These are phyloP conservation scores for Boletus holoroseus DNA, from an alignment of 1,284 basidiomycete species.

Conservation along the genomic window DNA sequence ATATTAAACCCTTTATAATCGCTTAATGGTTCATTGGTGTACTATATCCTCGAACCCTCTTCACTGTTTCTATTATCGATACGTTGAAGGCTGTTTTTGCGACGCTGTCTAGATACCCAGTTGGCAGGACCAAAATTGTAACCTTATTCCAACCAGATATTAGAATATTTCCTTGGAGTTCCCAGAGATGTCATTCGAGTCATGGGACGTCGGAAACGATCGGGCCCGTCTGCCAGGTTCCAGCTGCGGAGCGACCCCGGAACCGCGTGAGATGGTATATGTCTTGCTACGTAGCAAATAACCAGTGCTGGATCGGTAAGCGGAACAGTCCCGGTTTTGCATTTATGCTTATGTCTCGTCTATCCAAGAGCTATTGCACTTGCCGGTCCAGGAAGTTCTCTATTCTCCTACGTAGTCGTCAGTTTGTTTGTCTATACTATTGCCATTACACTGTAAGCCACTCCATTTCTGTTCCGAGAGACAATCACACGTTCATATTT, in stretches of 20 bases:
- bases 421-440: slow-evolving; percentile 52
- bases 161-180: slow-evolving; percentile 4
- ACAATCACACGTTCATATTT: background rate
- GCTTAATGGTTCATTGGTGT: slow-evolving; percentile 21
- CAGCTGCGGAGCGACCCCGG: too few relatives aligned
- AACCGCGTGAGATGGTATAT: background rate
- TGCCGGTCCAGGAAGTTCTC: slow-evolving; percentile 47
- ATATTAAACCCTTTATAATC: slow-evolving; percentile 29
- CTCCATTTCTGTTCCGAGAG: background rate
- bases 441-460: slow-evolving; percentile 44
- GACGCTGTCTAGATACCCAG: slow-evolving; percentile 27
- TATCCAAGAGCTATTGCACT: slow-evolving; percentile 36
- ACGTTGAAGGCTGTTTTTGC: slow-evolving; percentile 13
- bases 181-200: background rate
- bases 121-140: slow-evolving; percentile 31
- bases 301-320: too few relatives aligned
- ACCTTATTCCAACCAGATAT: slow-evolving; percentile 15
- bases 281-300: background rate
- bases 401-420: slow-evolving; percentile 47
- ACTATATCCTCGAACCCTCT: slow-evolving; percentile 12
- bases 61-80: slow-evolving; percentile 14
- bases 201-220: background rate
- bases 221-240: too few relatives aligned
- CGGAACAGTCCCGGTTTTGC: too few relatives aligned
- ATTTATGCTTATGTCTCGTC: background rate